phyloP scores from a whole-genome alignment of 495 filamentous ascomycete genomes.

The Pseudomonodictys pantanalensis region DNA sequence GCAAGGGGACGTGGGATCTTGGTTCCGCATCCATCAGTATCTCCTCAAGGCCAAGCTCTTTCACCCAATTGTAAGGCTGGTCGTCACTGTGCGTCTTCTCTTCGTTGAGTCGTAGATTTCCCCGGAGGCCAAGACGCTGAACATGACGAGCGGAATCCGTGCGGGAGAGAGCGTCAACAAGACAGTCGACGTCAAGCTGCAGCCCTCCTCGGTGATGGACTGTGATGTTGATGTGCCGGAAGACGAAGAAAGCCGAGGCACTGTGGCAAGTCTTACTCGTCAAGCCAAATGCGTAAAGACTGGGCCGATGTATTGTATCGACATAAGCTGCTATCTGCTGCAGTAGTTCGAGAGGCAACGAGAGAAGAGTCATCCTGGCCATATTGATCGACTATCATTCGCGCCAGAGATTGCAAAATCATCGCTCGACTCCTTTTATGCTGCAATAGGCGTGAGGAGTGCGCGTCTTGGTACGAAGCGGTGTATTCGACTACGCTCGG shows the following conservation, averaged over 20 bases:
- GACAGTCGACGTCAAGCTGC: conserved; percentile 11
- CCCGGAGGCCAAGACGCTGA: conserved; percentile 16
- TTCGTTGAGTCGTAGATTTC: conserved; percentile 10
- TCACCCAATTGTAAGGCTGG: neutral
- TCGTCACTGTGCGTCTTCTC: conserved; percentile 9
- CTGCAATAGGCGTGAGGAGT: too few species aligned
- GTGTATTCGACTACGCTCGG: too few species aligned
- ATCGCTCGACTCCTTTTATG: too few species aligned
- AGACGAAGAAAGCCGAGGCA: conserved; percentile 13
- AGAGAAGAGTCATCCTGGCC: conserved; percentile 5
- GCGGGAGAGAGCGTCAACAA: conserved; percentile 15
- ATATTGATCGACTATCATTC: conserved; percentile 10
- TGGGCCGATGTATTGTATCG: conserved; percentile 21
- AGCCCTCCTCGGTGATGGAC: conserved; percentile 14
- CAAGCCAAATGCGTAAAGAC: conserved; percentile 13
- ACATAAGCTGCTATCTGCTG: conserved; percentile 17
- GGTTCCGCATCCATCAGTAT: conserved; percentile 18
- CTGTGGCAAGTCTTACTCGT: conserved; percentile 22
- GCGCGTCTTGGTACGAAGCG: too few species aligned
- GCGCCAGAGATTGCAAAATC: too few species aligned
- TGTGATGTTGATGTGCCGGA: conserved; percentile 10
- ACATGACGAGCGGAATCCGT: conserved; percentile 19
- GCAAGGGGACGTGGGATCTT: neutral
- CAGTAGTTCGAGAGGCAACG: conserved; percentile 14
- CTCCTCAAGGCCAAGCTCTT: conserved; percentile 13